Percentiles rank a stretch among this genome's conserved stretches.
Evolutionary conservation across 2,329 filamentous ascomycete species (phyloP).

Genomic region (Epichloe sibirici): DNA sequence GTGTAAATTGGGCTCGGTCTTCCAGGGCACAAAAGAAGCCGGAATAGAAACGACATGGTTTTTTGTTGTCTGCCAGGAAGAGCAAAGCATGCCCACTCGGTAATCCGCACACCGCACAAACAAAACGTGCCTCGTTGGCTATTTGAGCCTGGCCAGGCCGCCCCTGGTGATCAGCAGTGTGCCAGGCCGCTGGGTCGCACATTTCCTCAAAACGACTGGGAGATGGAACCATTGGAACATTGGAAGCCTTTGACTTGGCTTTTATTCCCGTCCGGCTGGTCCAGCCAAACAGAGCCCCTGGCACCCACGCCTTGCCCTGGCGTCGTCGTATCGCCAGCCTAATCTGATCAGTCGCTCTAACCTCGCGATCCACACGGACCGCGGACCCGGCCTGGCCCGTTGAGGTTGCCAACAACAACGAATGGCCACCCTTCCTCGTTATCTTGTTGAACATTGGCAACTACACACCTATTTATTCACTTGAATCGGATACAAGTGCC

Average conservation of each 20-base stretch:
- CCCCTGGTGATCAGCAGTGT: neutral
- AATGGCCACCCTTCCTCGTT: neutral
- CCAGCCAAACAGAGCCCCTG: neutral
- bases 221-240: neutral
- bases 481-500: no score
- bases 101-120: no score
- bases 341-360: neutral
- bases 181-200: neutral
- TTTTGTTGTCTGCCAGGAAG: neutral
- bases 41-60: neutral
- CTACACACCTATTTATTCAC: neutral
- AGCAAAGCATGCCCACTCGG: neutral
- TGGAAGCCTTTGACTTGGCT: neutral
- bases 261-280: slow-evolving; percentile 1
- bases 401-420: neutral
- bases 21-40: neutral
- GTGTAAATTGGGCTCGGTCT: neutral
- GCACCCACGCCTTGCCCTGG: neutral
- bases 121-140: neutral
- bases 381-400: neutral
- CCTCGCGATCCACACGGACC: neutral
- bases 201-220: neutral
- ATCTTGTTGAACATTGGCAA: neutral
- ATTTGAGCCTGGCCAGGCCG: neutral
- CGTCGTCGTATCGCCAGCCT: neutral